Evolutionary conservation across 345 rosid species (phyloP), one percentile per base, ranked within the genome.

Genomic region (Litchi chinensis): DNA sequence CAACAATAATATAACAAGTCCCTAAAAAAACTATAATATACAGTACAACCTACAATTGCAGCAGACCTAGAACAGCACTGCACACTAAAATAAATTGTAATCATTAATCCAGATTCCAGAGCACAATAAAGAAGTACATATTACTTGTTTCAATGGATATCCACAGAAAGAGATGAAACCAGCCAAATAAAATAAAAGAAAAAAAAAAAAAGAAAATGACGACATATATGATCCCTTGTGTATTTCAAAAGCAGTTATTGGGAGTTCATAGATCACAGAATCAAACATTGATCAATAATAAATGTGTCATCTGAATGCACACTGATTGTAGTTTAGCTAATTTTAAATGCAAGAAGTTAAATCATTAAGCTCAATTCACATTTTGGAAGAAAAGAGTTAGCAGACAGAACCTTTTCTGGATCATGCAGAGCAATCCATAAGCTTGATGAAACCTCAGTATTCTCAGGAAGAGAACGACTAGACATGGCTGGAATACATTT

Each of bases 391-490:
- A 67, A 21, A 77, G 28, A 67, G 57, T 56, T 46, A 57, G 68
- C 21, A 85, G 73, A 76, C 70, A 26, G 63, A 73, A 94, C 99
- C 97, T 96, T 96, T 80, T 94, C 98, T 48, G 97, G 91, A 85
- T 96, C 99, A 86, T 96, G 98, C 57, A 94, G 71, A 72, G 98
- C 94, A 78, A 96, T 94, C 99, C 99, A 96, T 77, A 96, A 82
- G 82, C 90, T 87, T 54, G 99, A 94, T 56, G 95, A 96, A 83
- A 94, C 82, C 83, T 90, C 94, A 85, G 90, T 88, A 80, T 86
- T 85, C 86, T 89, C 81, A 54, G 95, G 94, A 87, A 96, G 89
- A 77, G 93, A 86, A 70, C 82, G 91, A 78, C 81, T 85, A 74
- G 95, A 87, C 83, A 94, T 92, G 73, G 93, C 92, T 74, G 99